These are phyloP conservation scores for Vitis amurensis DNA, from an alignment of 164 flowering plant species.

Conservation along the genomic window DNA sequence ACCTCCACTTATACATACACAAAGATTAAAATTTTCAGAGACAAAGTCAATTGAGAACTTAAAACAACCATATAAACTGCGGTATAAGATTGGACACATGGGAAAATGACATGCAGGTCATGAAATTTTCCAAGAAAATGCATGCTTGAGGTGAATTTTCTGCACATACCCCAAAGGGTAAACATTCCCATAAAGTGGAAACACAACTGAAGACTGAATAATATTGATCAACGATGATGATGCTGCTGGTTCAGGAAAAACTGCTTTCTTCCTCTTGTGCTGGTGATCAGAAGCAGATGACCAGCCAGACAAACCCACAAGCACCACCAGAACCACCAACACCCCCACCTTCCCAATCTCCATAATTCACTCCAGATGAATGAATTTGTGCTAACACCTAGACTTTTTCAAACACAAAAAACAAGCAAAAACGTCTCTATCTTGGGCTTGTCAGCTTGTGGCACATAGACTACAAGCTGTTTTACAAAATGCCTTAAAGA, in stretches of 20 bases:
- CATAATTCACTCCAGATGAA: background rate
- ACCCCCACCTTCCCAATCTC: constrained; percentile 8
- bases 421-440: too few relatives aligned
- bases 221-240: constrained; percentile 22
- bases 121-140: too few relatives aligned
- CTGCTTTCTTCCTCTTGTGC: constrained; percentile 20
- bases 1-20: too few relatives aligned
- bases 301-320: constrained; percentile 10
- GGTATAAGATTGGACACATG: too few relatives aligned
- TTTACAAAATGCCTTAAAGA: background rate
- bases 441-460: too few relatives aligned
- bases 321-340: constrained; percentile 1
- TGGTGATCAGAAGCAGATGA: constrained; percentile 20
- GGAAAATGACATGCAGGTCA: too few relatives aligned
- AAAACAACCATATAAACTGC: too few relatives aligned
- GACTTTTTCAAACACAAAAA: background rate
- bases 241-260: constrained; percentile 1
- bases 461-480: background rate
- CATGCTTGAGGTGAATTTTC: too few relatives aligned
- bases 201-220: constrained; percentile 39
- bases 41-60: too few relatives aligned
- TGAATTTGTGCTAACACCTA: background rate
- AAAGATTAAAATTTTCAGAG: too few relatives aligned
- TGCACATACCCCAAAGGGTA: constrained; percentile 57
- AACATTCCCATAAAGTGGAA: constrained; percentile 63